Evolutionary conservation across 768 basidiomycete species (phyloP), one percentile per base, ranked within the genome.

Genomic region (Tylopilus felleus): DNA sequence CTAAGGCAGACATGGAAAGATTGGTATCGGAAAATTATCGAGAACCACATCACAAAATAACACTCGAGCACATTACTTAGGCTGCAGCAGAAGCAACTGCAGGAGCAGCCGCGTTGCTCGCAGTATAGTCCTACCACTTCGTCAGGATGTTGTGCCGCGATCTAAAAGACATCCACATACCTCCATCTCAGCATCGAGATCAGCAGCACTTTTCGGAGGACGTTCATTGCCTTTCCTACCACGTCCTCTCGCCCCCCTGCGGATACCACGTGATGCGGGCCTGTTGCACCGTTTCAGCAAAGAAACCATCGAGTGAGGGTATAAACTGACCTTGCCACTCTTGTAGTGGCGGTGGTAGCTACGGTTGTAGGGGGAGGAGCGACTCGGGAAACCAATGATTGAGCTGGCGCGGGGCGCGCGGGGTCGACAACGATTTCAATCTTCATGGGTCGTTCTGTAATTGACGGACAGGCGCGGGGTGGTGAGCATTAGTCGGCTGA

Each of bases 151-250:
- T 14, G 21, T 4, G 48, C 29, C 21, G 23, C 19, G 13, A 36
- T 8, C 5, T 1, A 1, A 12, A 42, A 2, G 0, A 38, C 1
- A 4, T 19, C 5, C 23, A 69, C 84, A 36, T 55, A 96, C 96
- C 82, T 90, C 90, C 96, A 98, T 98, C 78, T 98, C 96, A 8
- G 95, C 93, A 69, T 98, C 96, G 40, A 98, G 82, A 68, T 95
- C 92, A 29, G 91, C 96, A 4, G 78, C 91, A 21, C 84, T 83
- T 77, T 96, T 96, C 52, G 77, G 74, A 5, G 88, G 81, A 58
- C 92, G 76, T 49, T 88, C 84, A 17, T 17, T 53, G 39, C 60
- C 67, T 63, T 80, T 82, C 62, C 80, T 76, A 38, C 67, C 67
- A 22, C 71, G 70, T 14, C 72, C 73, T 59, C 79, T 75, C n/a